Conservation (phyloP, 805 yeast species). For the Scheffersomyces amazonensis region DNA sequence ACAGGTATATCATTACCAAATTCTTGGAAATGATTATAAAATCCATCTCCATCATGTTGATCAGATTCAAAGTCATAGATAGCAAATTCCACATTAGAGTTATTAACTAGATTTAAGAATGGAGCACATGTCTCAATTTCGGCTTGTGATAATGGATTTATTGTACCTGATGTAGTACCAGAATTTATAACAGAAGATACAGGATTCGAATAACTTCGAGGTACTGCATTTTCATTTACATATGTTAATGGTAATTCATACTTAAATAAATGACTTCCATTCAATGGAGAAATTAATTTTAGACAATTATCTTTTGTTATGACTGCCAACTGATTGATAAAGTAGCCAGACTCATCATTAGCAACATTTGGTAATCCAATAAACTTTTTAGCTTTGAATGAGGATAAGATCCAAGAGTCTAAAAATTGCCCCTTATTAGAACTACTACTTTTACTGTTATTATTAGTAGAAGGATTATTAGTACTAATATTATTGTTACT, state of each 20-base stretch:
- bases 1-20: conserved; percentile 25
- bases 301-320: conserved; percentile 28
- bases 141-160: conserved; percentile 43
- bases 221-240: conserved; percentile 18
- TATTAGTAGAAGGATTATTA: too few relatives aligned
- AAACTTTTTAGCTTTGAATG: conserved; percentile 25
- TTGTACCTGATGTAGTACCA: neutral
- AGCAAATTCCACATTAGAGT: conserved; percentile 27
- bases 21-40: conserved; percentile 14
- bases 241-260: conserved; percentile 38
- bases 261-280: conserved; percentile 35
- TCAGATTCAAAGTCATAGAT: conserved; percentile 18
- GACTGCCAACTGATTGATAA: conserved; percentile 31
- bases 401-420: conserved; percentile 49
- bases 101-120: conserved; percentile 27
- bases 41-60: conserved; percentile 4
- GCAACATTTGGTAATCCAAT: conserved; percentile 20
- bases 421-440: conserved; percentile 13
- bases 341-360: conserved; percentile 8
- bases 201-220: conserved; percentile 13
- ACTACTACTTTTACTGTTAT: neutral
- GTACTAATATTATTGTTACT: too few relatives aligned
- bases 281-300: conserved; percentile 33
- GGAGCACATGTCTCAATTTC: conserved; percentile 56
- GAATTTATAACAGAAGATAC: neutral